Base-by-base conservation (phyloP, 345 rosid species). In the Brassica incana region DNA sequence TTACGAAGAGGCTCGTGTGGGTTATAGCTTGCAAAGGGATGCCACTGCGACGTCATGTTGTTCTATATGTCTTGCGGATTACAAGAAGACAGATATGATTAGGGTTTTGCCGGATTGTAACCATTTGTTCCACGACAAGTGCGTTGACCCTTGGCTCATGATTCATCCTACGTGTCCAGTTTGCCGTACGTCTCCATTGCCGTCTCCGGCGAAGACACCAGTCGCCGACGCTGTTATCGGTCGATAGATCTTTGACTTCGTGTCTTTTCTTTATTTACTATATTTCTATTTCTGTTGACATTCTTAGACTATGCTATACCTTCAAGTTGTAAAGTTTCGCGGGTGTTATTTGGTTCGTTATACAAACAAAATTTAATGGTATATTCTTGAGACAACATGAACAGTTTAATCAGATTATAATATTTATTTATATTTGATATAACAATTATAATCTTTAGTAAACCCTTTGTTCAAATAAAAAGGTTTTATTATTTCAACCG, bases 21-120 rank as follows among this genome's bases (percentile, higher is more conserved):
- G 75, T 6, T 79, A 79, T 35, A 71, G 78, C 62, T 75, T 62
- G 70, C 75, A 83, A 67, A 78, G 32, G 18, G 89, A 85, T 67
- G 80, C 94, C 0, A 86, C 85, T 0, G 80, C 91, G 6, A 77
- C 77, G 12, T 76, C 76, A 11, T 91, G 97, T 70, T 94, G 97
- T 68, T 90, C 97, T 0, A 86, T 95, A 6, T 95, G 99, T 73
- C 83, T 95, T 76, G 90, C 88, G 12, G 99, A 95, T 82, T 95
- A 92, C 85, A 90, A 86, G 74, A 75, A 52, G 32, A 71, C 70
- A 0, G 97, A 95, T 45, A 81, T 35, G 76, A 85, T 90, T 6
- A 80, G 95, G 74, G 65, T 84, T 71, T 64, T 95, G 82, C 97
- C 97, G 0, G 92, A 92, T 27, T 94, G 97, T 75, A 85, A 85